Evolutionary conservation across 306 rosid genomes (phyloP), one percentile per base, ranked within the genome.

Genomic region (Rubus idaeus): DNA sequence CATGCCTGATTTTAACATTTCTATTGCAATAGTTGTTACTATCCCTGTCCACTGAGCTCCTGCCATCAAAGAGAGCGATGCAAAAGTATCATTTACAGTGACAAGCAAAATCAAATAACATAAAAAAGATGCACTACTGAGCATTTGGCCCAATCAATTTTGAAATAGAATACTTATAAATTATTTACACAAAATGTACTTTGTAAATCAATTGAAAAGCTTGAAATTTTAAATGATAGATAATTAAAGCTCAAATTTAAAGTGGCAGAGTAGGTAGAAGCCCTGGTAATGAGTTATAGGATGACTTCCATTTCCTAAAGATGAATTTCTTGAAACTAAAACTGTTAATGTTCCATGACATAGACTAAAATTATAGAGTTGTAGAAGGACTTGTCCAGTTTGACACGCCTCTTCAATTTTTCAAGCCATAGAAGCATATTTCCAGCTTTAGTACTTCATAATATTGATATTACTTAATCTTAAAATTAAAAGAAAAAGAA

Each of bases 41-140:
- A 94, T 89, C 74, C 98, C 98, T 23, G 98, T 94, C 98, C 98
- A 92, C 41, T 94, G 98, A 84, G 98, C 97, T 66, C 98, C 98
- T 94, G 80, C 68, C 68, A 73, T 68, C 10, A 76, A 51, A 47
- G 68, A 55, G 68, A n/a, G 40, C 4, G 3, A 67, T 10, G 51
- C 67, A 78, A 53, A 69, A 67, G 23, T 49, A 5, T 45, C 10
- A 76, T 64, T 44, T 44, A 55, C 53, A 42, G 4, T 7, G 13
- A 40, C 20, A 6, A 20, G 10, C 7, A 42, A 73, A 56, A 57
- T 10, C 39, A 41, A 58, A 41, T 17, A 11, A 55, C 8, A 41
- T 4, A 8, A n/a, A 13, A n/a, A 40, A n/a, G 13, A 56, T 6
- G 40, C 14, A 6, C n/a, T 55, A n/a, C 2, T 0, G 18, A 70